Percentiles rank a stretch among this genome's conserved stretches.
These are phyloP conservation scores for Cladophialophora chaetospira DNA, from an alignment of 2,329 filamentous ascomycete genomes.

Conservation along the genomic window DNA sequence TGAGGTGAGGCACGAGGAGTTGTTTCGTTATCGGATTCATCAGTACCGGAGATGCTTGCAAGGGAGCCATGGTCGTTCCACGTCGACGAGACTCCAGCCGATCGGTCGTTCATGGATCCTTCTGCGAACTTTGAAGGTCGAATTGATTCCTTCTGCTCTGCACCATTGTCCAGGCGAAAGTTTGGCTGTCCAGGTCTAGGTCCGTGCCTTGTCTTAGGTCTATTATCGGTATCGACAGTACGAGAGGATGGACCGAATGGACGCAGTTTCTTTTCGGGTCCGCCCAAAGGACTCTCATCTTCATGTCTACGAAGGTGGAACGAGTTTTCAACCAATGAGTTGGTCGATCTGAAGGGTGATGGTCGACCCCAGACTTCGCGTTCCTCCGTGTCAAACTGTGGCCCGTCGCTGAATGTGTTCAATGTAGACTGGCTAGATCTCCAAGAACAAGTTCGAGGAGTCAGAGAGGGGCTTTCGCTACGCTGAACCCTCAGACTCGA, in stretches of 20 bases:
- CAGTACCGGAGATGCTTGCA: constrained; percentile 14
- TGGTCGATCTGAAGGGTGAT: constrained; percentile 13
- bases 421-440: constrained; percentile 3
- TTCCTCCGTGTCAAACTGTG: constrained; percentile 27
- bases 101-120: constrained; percentile 81
- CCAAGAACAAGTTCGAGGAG: too few species aligned
- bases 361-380: constrained; percentile 27
- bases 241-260: constrained; percentile 15
- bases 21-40: constrained; percentile 22
- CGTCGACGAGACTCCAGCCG: constrained; percentile 30
- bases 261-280: constrained; percentile 20
- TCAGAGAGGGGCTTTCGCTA: constrained; percentile 6
- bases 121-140: constrained; percentile 66
- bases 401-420: constrained; percentile 2
- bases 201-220: constrained; percentile 26
- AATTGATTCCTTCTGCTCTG: background rate
- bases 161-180: background rate
- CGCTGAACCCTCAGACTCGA: constrained; percentile 20
- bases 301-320: constrained; percentile 9
- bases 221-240: constrained; percentile 13
- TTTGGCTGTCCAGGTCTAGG: background rate
- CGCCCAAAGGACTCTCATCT: constrained; percentile 12
- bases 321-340: constrained; percentile 4
- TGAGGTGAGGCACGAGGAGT: constrained; percentile 24
- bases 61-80: constrained; percentile 27